Evolutionary conservation across 306 rosid genomes (phyloP).

Genomic region (Macrotyloma uniflorum): DNA sequence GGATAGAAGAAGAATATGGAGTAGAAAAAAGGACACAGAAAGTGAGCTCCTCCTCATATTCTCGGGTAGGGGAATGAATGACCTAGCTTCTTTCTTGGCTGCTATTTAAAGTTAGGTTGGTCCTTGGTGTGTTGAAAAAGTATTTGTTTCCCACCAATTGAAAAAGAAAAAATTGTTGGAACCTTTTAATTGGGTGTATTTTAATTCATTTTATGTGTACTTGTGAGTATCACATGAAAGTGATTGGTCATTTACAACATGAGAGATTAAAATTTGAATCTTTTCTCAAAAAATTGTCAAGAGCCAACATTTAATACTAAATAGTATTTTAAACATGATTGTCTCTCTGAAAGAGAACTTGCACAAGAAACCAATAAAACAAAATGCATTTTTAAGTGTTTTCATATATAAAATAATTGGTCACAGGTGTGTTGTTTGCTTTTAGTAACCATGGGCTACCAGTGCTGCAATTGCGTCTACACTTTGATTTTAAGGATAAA

Average conservation of each 20-base stretch:
- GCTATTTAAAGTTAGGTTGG: constrained; percentile 49
- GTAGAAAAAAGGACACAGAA: constrained; percentile 5
- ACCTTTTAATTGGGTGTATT: not conserved
- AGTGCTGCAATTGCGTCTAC: not conserved
- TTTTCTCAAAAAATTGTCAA: not conserved
- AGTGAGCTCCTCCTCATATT: constrained; percentile 41
- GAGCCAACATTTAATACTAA: not conserved
- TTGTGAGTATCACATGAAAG: not conserved
- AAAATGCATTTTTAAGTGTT: not conserved
- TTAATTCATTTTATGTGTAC: not conserved
- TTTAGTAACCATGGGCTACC: constrained; percentile 42
- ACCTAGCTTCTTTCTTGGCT: constrained; percentile 27
- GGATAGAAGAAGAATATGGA: constrained; percentile 33
- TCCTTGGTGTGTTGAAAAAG: constrained; percentile 30
- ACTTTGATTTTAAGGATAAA: constrained; percentile 30
- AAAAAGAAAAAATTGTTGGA: constrained; percentile 7
- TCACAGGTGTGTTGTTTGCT: constrained; percentile 39
- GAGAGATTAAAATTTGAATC: not conserved
- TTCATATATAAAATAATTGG: not conserved
- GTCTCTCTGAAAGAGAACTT: not conserved
- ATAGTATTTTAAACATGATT: not conserved
- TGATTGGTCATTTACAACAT: not conserved
- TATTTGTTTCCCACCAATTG: constrained; percentile 14
- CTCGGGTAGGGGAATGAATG: constrained; percentile 16
- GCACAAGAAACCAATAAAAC: not conserved